phyloP scores from a whole-genome alignment of 768 basidiomycete genomes.

The Hypholoma sublateritium region DNA sequence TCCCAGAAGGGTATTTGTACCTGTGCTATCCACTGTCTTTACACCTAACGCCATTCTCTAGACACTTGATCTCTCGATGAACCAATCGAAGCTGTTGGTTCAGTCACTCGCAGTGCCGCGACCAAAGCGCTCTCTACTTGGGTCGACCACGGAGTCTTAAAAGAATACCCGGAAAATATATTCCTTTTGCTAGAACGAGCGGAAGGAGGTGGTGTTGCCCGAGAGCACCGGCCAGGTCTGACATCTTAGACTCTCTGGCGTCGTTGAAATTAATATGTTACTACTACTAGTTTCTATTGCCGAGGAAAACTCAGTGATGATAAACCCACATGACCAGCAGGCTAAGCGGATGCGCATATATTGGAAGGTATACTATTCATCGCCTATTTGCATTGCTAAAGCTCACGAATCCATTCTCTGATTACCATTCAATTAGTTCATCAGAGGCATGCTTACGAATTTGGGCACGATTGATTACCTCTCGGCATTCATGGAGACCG shows the following conservation, averaged over 20 bases:
- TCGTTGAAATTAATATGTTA: too few species aligned
- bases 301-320: slow-evolving; percentile 49
- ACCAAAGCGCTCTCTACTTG: slow-evolving; percentile 80
- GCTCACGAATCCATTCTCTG: too few species aligned
- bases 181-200: slow-evolving; percentile 68
- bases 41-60: slow-evolving; percentile 23
- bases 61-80: slow-evolving; percentile 74
- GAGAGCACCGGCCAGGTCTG: slow-evolving; percentile 7
- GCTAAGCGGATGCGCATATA: slow-evolving; percentile 84
- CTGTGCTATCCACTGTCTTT: neutral
- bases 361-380: slow-evolving; percentile 62
- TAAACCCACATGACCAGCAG: slow-evolving; percentile 65
- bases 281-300: slow-evolving; percentile 24
- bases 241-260: too few species aligned
- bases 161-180: slow-evolving; percentile 56
- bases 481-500: slow-evolving; percentile 75
- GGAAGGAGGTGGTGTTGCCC: slow-evolving; percentile 36
- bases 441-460: slow-evolving; percentile 91
- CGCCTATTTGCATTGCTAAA: too few species aligned
- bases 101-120: slow-evolving; percentile 61
- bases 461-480: slow-evolving; percentile 79
- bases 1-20: slow-evolving; percentile 54
- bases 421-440: slow-evolving; percentile 51
- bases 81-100: slow-evolving; percentile 60
- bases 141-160: slow-evolving; percentile 80